Percentiles rank a stretch among this genome's conserved stretches.
phyloP scores from a whole-genome alignment of 75 land plant species.

The Chamaecyparis obtusa region DNA sequence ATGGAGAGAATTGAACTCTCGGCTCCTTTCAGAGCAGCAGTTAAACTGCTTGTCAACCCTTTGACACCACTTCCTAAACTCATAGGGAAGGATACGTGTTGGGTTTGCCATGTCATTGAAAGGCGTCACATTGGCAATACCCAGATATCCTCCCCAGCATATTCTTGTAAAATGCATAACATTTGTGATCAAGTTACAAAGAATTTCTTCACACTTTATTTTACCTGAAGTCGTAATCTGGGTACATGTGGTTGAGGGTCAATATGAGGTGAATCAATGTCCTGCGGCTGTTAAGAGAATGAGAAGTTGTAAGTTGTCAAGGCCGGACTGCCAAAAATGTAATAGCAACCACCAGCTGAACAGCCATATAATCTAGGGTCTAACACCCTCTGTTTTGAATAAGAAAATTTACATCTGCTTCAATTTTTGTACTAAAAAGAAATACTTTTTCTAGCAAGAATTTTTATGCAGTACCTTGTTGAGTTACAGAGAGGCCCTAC shows the following conservation, averaged over 20 bases:
- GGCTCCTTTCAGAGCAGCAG: slow-evolving; percentile 75
- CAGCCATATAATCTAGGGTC: background rate
- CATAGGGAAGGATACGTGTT: slow-evolving; percentile 26
- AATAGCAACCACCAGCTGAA: background rate
- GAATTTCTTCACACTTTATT: background rate
- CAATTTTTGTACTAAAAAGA: background rate
- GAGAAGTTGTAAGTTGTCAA: background rate
- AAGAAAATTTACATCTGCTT: background rate
- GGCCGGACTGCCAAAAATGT: background rate
- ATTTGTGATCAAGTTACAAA: background rate
- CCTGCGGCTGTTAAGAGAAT: slow-evolving; percentile 59
- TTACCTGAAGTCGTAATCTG: slow-evolving; percentile 96
- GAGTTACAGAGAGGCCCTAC: slow-evolving; percentile 50
- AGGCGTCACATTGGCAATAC: slow-evolving; percentile 65
- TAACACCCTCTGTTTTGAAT: background rate
- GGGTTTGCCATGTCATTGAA: slow-evolving; percentile 64
- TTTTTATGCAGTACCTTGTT: slow-evolving; percentile 48
- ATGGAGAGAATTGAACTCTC: slow-evolving; percentile 99
- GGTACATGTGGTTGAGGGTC: slow-evolving; percentile 79
- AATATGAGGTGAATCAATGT: slow-evolving; percentile 76
- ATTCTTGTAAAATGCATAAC: background rate
- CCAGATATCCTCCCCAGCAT: slow-evolving; percentile 41
- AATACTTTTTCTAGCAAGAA: background rate
- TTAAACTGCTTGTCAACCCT: slow-evolving; percentile 46
- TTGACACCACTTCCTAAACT: slow-evolving; percentile 74